Percentiles rank a stretch among this genome's conserved stretches.
phyloP scores from a whole-genome alignment of 2,329 filamentous ascomycete genomes.

The Grosmannia penicillata region DNA sequence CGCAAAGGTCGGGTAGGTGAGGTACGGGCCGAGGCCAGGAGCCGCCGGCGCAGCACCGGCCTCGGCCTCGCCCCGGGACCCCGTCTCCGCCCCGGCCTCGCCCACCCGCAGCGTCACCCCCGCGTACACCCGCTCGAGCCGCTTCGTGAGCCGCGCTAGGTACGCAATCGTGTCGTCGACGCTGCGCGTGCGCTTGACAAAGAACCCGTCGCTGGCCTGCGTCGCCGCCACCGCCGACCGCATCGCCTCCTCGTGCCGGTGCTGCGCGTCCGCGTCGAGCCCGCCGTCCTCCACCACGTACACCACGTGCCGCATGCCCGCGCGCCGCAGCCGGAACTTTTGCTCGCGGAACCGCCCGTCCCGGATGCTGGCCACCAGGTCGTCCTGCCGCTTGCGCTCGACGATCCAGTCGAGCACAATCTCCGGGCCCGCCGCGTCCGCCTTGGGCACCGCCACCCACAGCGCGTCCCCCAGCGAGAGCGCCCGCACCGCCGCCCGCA shows the following conservation, averaged over 20 bases:
- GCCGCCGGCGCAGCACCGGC: not conserved
- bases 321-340: constrained; percentile 62
- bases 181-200: constrained; percentile 60
- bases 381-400: constrained; percentile 67
- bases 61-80: too few relatives aligned
- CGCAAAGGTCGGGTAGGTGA: constrained; percentile 58
- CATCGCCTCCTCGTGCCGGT: constrained; percentile 50
- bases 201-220: constrained; percentile 66
- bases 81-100: constrained; percentile 12
- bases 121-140: constrained; percentile 53
- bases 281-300: constrained; percentile 65
- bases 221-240: constrained; percentile 61
- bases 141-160: constrained; percentile 53
- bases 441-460: constrained; percentile 54
- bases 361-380: constrained; percentile 66
- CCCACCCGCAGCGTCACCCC: constrained; percentile 37
- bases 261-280: constrained; percentile 36
- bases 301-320: constrained; percentile 60
- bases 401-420: constrained; percentile 68
- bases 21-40: constrained; percentile 27
- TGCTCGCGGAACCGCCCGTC: constrained; percentile 74
- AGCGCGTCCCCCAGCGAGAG: constrained; percentile 62
- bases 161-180: constrained; percentile 70
- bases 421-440: constrained; percentile 51
- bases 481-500: constrained; percentile 50